A percentile compares a stretch with the other conserved stretches of the same genome.
Conservation (phyloP, 495 filamentous ascomycete genomes). For the Penicillium manginii region DNA sequence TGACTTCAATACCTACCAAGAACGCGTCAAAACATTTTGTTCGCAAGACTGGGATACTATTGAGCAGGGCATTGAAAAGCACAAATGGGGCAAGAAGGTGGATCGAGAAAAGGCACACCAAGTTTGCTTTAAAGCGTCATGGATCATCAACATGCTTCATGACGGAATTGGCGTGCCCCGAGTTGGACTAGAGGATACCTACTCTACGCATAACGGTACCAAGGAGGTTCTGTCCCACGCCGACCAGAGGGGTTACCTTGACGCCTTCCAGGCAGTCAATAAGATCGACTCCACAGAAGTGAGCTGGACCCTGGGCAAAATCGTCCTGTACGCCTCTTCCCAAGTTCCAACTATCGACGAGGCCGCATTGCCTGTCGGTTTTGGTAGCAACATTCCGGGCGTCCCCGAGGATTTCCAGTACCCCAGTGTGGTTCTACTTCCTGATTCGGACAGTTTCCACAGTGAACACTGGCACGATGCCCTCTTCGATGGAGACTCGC, state of each 20-base stretch:
- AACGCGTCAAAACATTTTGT: slow-evolving; percentile 83
- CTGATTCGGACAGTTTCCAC: slow-evolving; percentile 49
- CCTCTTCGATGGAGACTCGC: slow-evolving; percentile 61
- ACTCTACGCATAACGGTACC: slow-evolving; percentile 67
- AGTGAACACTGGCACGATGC: slow-evolving; percentile 76
- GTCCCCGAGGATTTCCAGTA: slow-evolving; percentile 82
- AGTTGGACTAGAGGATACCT: slow-evolving; percentile 73
- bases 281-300: slow-evolving; percentile 92
- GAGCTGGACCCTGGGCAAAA: slow-evolving; percentile 98
- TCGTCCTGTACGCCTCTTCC: slow-evolving; percentile 93
- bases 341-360: slow-evolving; percentile 70
- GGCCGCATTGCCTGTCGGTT: slow-evolving; percentile 77
- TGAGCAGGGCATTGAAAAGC: slow-evolving; percentile 58
- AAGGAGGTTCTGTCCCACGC: slow-evolving; percentile 70
- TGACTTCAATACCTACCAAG: slow-evolving; percentile 89
- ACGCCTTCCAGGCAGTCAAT: slow-evolving; percentile 90
- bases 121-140: slow-evolving; percentile 96
- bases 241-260: slow-evolving; percentile 78
- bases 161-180: slow-evolving; percentile 93
- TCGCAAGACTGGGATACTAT: slow-evolving; percentile 80
- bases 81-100: slow-evolving; percentile 79
- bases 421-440: slow-evolving; percentile 65
- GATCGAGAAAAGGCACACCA: slow-evolving; percentile 74
- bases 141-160: slow-evolving; percentile 95
- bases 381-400: slow-evolving; percentile 76